A percentile compares a stretch with the other conserved stretches of the same genome.
phyloP scores from a whole-genome alignment of 306 rosid species.

The Cucurbita maxima region DNA sequence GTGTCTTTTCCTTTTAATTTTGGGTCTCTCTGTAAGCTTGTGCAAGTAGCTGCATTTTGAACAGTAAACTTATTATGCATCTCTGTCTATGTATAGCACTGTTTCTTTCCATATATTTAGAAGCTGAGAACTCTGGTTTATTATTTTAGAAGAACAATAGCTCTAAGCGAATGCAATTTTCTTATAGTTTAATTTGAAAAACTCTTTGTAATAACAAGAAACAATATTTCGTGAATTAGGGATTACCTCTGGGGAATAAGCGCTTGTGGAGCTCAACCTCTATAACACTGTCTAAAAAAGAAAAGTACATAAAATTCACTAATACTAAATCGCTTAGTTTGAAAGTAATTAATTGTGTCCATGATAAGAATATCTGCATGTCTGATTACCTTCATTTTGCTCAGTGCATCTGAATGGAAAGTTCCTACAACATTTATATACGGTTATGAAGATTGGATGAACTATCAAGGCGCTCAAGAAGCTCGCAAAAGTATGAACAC shows the following conservation, averaged over 20 bases:
- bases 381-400: not conserved
- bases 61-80: not conserved
- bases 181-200: not conserved
- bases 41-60: not conserved
- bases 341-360: not conserved
- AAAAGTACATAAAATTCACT: not conserved
- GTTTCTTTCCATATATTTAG: not conserved
- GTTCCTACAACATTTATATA: conserved; percentile 91
- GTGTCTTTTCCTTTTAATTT: too few species aligned
- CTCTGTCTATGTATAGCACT: not conserved
- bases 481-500: conserved; percentile 82
- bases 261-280: not conserved
- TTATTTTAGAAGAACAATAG: not conserved
- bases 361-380: not conserved
- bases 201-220: not conserved
- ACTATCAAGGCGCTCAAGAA: conserved; percentile 77
- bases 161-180: not conserved
- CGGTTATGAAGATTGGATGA: conserved; percentile 86
- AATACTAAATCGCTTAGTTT: not conserved
- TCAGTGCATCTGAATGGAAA: conserved; percentile 85
- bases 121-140: not conserved
- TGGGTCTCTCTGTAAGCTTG: too few species aligned
- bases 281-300: not conserved
- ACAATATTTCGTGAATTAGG: not conserved
- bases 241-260: not conserved